Base-by-base conservation (phyloP, 495 filamentous ascomycete species). In the Aspergillus heteromorphus region DNA sequence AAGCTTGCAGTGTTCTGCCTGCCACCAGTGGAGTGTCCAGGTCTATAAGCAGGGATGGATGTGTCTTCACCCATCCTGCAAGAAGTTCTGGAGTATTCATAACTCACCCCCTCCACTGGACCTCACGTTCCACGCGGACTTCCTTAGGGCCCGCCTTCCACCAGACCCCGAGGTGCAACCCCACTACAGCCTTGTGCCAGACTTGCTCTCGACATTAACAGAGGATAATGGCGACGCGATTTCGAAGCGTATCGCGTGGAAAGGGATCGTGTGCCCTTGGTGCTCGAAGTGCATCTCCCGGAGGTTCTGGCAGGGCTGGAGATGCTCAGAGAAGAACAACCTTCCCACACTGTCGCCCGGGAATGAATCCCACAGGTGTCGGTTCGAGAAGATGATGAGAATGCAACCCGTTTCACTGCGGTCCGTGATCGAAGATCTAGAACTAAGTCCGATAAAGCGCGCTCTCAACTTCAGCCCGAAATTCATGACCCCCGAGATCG, bases 201-300 rank as follows among this genome's bases (percentile, higher is more conserved):
- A 68, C 30, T 55, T 73, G 0, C 58, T 84, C 2, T 45, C 63
- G 1, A 74, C 82, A 0, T 31, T 64, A n/a, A 45, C 55, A 17
- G 62, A 66, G n/a, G 20, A 62, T 4, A 47, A 60, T 1, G 45
- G 56, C 2, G 68, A 72, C 11, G 48, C 68, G 29, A 62, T 62
- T 48, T 62, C 64, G 3, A 65, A 65, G 19, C 65, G 70, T 2
- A 64, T 70, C 18, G 65, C 69, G 13, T 83, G 78, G 78, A 76
- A 74, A 52, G 91, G 89, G 0, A 83, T 93, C 48, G 84, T 88
- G 0, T 96, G 91, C 56, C 84, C 83, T 0, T 52, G 66, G n/a
- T 95, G 91, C 59, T 67, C 72, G 0, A 77, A 82, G 29, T 89
- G 88, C 61, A 83, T 76, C 31, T 73, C 81, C 2, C 76, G 89